A percentile compares a stretch with the other conserved stretches of the same genome.
Evolutionary conservation across 1,284 basidiomycete genomes (phyloP).

Genomic region (Cryptococcus neoformans): DNA sequence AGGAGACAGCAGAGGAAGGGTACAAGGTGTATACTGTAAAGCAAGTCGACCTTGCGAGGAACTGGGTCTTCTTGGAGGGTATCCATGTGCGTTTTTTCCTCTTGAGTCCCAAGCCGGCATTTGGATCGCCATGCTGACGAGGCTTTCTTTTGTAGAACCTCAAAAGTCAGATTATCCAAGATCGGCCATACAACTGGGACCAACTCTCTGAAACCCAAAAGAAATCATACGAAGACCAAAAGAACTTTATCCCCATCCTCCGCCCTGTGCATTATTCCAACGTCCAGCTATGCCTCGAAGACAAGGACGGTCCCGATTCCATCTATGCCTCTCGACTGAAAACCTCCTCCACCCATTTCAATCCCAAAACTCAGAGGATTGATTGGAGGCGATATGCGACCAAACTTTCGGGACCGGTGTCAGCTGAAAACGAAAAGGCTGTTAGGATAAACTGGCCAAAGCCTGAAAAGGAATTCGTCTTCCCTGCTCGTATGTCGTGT

Average conservation of each 20-base stretch:
- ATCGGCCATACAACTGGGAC: constrained; percentile 30
- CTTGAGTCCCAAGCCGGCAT: neutral
- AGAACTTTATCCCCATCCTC: constrained; percentile 21
- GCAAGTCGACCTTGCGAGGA: constrained; percentile 37
- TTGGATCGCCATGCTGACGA: neutral
- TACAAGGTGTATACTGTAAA: constrained; percentile 43
- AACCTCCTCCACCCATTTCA: constrained; percentile 30
- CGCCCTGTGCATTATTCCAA: constrained; percentile 46
- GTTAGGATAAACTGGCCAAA: constrained; percentile 38
- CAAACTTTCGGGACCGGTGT: constrained; percentile 19
- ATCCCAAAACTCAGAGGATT: constrained; percentile 19
- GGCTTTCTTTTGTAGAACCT: constrained; percentile 24
- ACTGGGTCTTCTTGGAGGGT: constrained; percentile 38
- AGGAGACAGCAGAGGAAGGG: constrained; percentile 25
- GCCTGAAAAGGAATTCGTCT: constrained; percentile 7
- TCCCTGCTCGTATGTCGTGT: constrained; percentile 8
- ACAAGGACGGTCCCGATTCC: constrained; percentile 11
- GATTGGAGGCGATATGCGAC: constrained; percentile 38
- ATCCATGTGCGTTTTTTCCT: constrained; percentile 30
- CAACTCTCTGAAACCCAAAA: constrained; percentile 17
- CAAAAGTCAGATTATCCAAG: constrained; percentile 27
- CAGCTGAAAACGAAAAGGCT: constrained; percentile 9
- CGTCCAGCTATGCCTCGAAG: constrained; percentile 42
- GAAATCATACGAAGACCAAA: constrained; percentile 22
- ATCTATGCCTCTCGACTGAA: constrained; percentile 41